Percentiles rank a stretch among this genome's conserved stretches.
phyloP scores from a whole-genome alignment of 345 rosid genomes.

The Citrus unshiu region DNA sequence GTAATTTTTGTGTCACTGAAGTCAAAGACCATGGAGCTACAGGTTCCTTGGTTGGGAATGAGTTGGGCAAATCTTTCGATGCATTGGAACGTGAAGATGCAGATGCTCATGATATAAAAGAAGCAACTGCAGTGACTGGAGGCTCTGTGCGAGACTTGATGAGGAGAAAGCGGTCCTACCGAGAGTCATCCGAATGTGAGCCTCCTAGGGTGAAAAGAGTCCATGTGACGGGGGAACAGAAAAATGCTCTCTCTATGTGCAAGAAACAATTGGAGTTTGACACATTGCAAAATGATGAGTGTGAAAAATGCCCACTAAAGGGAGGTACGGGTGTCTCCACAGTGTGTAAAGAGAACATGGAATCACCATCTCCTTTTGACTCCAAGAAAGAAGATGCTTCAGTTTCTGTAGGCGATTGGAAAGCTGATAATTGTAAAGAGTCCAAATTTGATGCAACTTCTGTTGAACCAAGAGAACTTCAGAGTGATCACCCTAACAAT shows the following conservation, averaged over 20 bases:
- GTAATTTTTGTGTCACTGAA: conserved; percentile 28
- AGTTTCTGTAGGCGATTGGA: conserved; percentile 21
- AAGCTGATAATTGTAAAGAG: conserved; percentile 24
- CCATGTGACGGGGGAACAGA: conserved; percentile 24
- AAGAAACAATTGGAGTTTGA: conserved; percentile 30
- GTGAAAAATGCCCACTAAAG: conserved; percentile 11
- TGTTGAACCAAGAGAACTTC: conserved; percentile 21
- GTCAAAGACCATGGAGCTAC: conserved; percentile 18
- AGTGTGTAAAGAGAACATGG: conserved; percentile 9
- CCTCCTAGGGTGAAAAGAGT: conserved; percentile 30
- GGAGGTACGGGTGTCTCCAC: conserved; percentile 4
- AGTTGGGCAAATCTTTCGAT: conserved; percentile 26
- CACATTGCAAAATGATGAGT: conserved; percentile 14
- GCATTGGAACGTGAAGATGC: conserved; percentile 24
- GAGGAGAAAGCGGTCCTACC: conserved; percentile 66
- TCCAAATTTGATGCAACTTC: conserved; percentile 21
- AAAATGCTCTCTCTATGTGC: conserved; percentile 10
- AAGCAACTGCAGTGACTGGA: conserved; percentile 33
- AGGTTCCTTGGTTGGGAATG: conserved; percentile 23
- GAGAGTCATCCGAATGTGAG: conserved; percentile 34
- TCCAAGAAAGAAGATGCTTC: conserved; percentile 34
- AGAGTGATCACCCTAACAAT: conserved; percentile 15
- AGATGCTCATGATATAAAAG: conserved; percentile 25
- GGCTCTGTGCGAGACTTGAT: conserved; percentile 82
- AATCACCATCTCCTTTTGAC: conserved; percentile 1